These are phyloP conservation scores for Linum lewisii DNA, from an alignment of 345 rosid genomes.

Conservation along the genomic window DNA sequence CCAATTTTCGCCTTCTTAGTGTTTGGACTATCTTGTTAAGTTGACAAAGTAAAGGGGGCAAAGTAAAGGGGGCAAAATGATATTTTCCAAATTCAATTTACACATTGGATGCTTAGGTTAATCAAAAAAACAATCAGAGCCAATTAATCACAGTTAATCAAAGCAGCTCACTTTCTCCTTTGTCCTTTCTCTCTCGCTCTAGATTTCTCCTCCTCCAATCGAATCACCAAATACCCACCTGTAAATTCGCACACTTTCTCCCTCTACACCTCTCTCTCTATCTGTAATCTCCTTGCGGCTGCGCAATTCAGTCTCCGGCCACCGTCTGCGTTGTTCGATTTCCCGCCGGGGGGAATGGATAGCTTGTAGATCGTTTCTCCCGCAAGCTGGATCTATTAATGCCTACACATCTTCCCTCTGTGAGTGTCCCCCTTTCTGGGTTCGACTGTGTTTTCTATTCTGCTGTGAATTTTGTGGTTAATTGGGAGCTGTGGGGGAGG, in stretches of 20 bases:
- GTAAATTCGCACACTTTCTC: background rate
- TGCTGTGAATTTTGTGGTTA: background rate
- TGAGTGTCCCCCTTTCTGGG: conserved; percentile 14
- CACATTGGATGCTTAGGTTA: too few species aligned
- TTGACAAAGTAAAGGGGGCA: too few species aligned
- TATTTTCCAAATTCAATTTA: too few species aligned
- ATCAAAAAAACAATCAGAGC: too few species aligned
- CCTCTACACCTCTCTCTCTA: conserved; percentile 1
- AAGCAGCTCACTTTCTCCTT: background rate
- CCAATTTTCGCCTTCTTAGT: too few species aligned
- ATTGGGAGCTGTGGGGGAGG: too few species aligned
- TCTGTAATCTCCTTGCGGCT: conserved; percentile 8
- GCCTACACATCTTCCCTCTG: conserved; percentile 18
- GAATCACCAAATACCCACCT: conserved; percentile 8
- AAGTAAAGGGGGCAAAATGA: too few species aligned
- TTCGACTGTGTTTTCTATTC: background rate
- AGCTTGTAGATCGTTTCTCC: background rate
- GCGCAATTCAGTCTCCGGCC: background rate
- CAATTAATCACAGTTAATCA: too few species aligned
- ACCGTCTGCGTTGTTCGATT: background rate
- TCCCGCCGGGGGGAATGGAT: background rate
- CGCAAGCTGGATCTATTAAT: conserved; percentile 27
- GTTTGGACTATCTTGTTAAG: too few species aligned
- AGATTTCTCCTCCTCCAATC: conserved; percentile 24
- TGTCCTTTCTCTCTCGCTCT: conserved; percentile 10